Percentiles rank a stretch among this genome's conserved stretches.
Evolutionary conservation across 2,329 filamentous ascomycete genomes (phyloP).

Genomic region (Bretziella fagacearum): DNA sequence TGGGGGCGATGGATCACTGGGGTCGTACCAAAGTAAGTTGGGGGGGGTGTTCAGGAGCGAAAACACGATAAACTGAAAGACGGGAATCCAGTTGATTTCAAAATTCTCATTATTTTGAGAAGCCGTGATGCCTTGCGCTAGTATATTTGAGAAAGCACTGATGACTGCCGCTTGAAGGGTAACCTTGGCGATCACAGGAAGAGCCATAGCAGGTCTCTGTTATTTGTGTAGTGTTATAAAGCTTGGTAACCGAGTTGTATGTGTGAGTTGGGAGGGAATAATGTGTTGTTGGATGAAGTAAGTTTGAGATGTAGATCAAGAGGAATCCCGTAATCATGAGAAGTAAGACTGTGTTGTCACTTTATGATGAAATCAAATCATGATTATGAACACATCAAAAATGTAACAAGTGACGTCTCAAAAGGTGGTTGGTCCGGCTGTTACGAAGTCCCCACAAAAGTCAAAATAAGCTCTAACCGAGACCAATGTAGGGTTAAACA

Average conservation of each 20-base stretch:
- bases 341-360: neutral
- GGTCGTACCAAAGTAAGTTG: slow-evolving; percentile 60
- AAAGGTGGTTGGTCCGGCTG: neutral
- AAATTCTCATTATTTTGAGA: slow-evolving; percentile 37
- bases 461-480: neutral
- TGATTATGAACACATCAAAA: neutral
- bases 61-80: slow-evolving; percentile 65
- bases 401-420: neutral
- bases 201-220: slow-evolving; percentile 15
- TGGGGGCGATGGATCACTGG: neutral
- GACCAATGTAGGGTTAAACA: neutral
- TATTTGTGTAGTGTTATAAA: neutral
- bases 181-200: slow-evolving; percentile 37
- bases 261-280: too few relatives aligned
- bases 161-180: slow-evolving; percentile 51
- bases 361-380: neutral
- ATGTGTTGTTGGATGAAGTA: too few relatives aligned
- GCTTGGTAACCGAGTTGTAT: too few relatives aligned
- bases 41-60: slow-evolving; percentile 57
- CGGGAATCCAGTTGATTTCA: slow-evolving; percentile 45
- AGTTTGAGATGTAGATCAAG: too few relatives aligned
- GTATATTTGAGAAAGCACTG: slow-evolving; percentile 49
- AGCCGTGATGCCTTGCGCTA: slow-evolving; percentile 54
- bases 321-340: neutral
- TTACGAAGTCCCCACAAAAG: neutral